Evolutionary conservation across 306 rosid genomes (phyloP).

Genomic region (Benincasa hispida): DNA sequence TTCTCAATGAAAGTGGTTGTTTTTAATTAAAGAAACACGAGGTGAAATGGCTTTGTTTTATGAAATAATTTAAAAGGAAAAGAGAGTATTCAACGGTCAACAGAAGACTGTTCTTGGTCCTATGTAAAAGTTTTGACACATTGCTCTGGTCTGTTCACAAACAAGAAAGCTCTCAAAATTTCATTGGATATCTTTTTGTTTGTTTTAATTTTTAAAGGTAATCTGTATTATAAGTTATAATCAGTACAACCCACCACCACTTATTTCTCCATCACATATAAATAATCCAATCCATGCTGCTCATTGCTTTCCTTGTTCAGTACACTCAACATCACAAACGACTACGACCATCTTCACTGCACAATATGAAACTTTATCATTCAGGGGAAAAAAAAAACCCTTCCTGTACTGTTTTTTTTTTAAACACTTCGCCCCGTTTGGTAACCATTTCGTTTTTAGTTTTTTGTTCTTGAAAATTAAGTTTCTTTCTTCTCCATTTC

Average conservation of each 20-base stretch:
- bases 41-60: neutral
- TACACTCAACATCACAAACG: neutral
- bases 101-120: neutral
- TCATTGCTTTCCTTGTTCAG: slow-evolving; percentile 1
- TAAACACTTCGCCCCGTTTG: too few relatives aligned
- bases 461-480: too few relatives aligned
- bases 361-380: neutral
- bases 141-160: neutral
- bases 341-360: neutral
- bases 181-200: neutral
- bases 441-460: too few relatives aligned
- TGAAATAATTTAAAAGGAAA: neutral
- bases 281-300: neutral
- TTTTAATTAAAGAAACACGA: neutral
- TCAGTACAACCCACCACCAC: neutral
- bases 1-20: too few relatives aligned
- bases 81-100: neutral
- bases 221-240: neutral
- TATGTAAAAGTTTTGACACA: neutral
- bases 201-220: neutral
- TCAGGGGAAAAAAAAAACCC: neutral
- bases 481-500: too few relatives aligned
- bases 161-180: neutral
- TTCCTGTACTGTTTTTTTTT: neutral
- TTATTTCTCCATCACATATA: slow-evolving; percentile 1